Base-by-base conservation (phyloP, 331 rosid genomes). In the Arachis monticola region DNA sequence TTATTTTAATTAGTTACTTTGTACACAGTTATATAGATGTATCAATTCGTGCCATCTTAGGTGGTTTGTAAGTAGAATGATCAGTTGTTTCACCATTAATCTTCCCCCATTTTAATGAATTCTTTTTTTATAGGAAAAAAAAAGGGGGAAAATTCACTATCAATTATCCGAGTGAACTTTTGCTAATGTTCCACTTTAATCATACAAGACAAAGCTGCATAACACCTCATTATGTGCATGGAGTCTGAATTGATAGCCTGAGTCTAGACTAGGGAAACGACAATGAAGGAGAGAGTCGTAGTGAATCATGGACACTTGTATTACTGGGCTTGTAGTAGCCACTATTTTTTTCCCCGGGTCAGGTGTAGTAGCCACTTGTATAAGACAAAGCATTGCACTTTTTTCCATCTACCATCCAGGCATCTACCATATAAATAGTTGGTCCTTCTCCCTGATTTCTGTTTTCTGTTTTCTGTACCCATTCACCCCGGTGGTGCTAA, bases 391-490 rank as follows among this genome's bases (percentile, higher is more conserved):
- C 42, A 14, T 58, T 60, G 44, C 72, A 70, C 71, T 51, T 77
- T 41, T 38, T 38, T 38, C 17, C 42, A 62, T n/a, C 12, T 30
- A 55, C 60, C 41, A 7, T 30, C 41, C 30, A 27, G 30, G 58
- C 51, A 5, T 31, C 2, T 1, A 60, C 41, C 53, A 52, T 35
- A 51, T 64, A 9, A 7, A 30, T 61, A 56, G 27, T 31, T 32
- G 55, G 47, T 79, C 56, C 48, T 63, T 70, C 17, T 72, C 60
- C 57, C 64, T 40, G 78, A 41, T 30, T 68, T 64, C 2, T 55
- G 32, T 60, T 80, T 74, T 57, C 13, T 41, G 8, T 66, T 80
- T 74, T 57, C 13, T 41, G 8, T 66, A 11, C 79, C 40, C 64
- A 73, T 40, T 67, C 10, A n/a, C 48, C 60, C 14, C 31, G 10